A percentile compares a stretch with the other conserved stretches of the same genome.
Conservation (phyloP, 306 rosid genomes). For the Leucaena leucocephala region DNA sequence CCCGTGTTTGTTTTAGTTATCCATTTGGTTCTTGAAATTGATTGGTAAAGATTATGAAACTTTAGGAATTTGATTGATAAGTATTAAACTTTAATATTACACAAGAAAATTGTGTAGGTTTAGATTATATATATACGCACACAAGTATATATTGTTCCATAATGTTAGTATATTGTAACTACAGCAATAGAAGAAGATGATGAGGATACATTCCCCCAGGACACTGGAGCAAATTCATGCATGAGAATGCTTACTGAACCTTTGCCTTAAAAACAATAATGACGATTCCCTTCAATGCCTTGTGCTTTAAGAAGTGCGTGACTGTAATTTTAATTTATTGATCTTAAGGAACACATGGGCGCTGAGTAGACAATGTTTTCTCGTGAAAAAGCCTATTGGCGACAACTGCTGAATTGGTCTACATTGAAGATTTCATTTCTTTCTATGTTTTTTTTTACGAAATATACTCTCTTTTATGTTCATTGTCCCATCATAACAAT, state of each 20-base stretch:
- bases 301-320: slow-evolving; percentile 10
- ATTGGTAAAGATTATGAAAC: too few species aligned
- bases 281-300: slow-evolving; percentile 38
- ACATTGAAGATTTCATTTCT: slow-evolving; percentile 40
- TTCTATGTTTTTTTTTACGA: neutral
- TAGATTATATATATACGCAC: neutral
- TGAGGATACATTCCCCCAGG: slow-evolving; percentile 55
- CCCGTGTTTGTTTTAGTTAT: too few species aligned
- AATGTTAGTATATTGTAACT: too few species aligned
- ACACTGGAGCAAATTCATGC: slow-evolving; percentile 45
- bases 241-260: neutral
- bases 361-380: slow-evolving; percentile 60
- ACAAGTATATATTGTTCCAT: too few species aligned
- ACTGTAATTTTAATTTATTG: neutral
- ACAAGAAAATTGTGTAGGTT: neutral
- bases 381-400: slow-evolving; percentile 42
- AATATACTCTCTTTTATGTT: slow-evolving; percentile 9
- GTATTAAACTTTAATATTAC: neutral
- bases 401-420: slow-evolving; percentile 37
- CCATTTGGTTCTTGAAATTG: too few species aligned
- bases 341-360: slow-evolving; percentile 47
- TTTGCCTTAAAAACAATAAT: neutral
- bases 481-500: slow-evolving; percentile 16
- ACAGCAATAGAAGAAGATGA: too few species aligned
- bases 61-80: neutral